Evolutionary conservation across 1,284 basidiomycete species (phyloP).

Genomic region (Lignosus rhinocerotis): DNA sequence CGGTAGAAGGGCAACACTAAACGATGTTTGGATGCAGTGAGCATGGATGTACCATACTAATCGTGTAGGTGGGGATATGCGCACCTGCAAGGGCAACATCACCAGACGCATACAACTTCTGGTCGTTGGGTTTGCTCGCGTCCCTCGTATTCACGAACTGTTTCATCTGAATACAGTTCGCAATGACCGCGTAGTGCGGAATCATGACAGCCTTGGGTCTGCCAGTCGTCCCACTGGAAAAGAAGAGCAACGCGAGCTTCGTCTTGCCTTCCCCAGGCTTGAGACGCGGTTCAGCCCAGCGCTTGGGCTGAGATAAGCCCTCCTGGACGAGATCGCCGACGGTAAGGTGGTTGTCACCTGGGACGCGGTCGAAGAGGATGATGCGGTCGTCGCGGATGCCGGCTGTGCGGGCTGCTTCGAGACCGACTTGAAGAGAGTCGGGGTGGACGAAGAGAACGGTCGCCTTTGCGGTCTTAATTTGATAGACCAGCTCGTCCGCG

Average conservation of each 20-base stretch:
- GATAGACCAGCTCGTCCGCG: constrained; percentile 64
- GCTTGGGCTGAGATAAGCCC: constrained; percentile 44
- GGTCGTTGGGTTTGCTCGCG: constrained; percentile 27
- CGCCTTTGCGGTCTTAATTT: constrained; percentile 56
- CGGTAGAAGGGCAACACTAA: constrained; percentile 39
- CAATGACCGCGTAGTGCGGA: constrained; percentile 52
- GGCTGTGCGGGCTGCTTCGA: constrained; percentile 49
- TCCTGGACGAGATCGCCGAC: constrained; percentile 58
- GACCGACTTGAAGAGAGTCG: constrained; percentile 48
- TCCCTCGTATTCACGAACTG: constrained; percentile 37
- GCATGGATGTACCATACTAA: not conserved
- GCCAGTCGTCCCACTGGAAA: constrained; percentile 85
- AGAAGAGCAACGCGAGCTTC: constrained; percentile 73
- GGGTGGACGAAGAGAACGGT: constrained; percentile 62
- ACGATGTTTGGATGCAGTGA: not conserved
- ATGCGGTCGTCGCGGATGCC: constrained; percentile 57
- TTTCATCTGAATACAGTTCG: constrained; percentile 67
- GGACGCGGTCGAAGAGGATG: constrained; percentile 47
- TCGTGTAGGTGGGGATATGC: constrained; percentile 32
- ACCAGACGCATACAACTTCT: constrained; percentile 47
- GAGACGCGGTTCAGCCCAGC: constrained; percentile 53
- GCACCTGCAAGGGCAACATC: constrained; percentile 49
- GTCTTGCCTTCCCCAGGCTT: constrained; percentile 63
- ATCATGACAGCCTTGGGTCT: constrained; percentile 57
- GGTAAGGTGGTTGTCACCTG: constrained; percentile 29